phyloP scores from a whole-genome alignment of 1,284 basidiomycete genomes.

The Sporisorium sorghi region DNA sequence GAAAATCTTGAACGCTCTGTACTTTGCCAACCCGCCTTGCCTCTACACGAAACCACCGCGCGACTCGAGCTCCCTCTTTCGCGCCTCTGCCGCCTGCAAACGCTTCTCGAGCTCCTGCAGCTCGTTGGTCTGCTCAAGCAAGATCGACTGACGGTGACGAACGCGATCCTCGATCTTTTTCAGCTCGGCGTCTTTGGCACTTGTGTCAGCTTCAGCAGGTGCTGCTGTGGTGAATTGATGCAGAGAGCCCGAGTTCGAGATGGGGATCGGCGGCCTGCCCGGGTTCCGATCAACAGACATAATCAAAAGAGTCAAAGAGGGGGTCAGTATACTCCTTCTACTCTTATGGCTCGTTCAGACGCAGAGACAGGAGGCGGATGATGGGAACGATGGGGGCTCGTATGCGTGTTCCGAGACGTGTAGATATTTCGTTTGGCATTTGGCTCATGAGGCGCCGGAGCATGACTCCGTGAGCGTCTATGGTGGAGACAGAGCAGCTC shows the following conservation, averaged over 20 bases:
- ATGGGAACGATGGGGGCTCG: background rate
- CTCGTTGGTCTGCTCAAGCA: constrained; percentile 58
- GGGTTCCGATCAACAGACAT: background rate
- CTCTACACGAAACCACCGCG: constrained; percentile 37
- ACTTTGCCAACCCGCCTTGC: background rate
- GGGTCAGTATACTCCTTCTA: constrained; percentile 1
- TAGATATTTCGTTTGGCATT: constrained; percentile 15
- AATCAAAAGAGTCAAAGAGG: background rate
- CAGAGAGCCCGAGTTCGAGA: constrained; percentile 41
- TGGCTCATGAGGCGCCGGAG: constrained; percentile 40
- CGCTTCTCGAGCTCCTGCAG: constrained; percentile 61
- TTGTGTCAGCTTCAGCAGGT: constrained; percentile 10
- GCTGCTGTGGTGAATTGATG: constrained; percentile 13
- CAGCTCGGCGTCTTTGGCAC: constrained; percentile 23
- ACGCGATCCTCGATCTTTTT: constrained; percentile 54
- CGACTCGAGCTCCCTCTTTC: constrained; percentile 56
- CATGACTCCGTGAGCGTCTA: constrained; percentile 42
- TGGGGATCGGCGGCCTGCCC: constrained; percentile 30
- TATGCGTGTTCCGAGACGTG: background rate
- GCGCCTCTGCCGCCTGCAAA: constrained; percentile 57
- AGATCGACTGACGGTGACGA: constrained; percentile 52
- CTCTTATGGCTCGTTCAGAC: background rate
- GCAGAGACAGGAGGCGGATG: background rate
- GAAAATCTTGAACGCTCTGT: background rate
- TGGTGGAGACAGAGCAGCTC: constrained; percentile 5